Evolutionary conservation across 176 grass and related monocot species (phyloP), one percentile per base, ranked within the genome.

Genomic region (Melocanna baccifera): DNA sequence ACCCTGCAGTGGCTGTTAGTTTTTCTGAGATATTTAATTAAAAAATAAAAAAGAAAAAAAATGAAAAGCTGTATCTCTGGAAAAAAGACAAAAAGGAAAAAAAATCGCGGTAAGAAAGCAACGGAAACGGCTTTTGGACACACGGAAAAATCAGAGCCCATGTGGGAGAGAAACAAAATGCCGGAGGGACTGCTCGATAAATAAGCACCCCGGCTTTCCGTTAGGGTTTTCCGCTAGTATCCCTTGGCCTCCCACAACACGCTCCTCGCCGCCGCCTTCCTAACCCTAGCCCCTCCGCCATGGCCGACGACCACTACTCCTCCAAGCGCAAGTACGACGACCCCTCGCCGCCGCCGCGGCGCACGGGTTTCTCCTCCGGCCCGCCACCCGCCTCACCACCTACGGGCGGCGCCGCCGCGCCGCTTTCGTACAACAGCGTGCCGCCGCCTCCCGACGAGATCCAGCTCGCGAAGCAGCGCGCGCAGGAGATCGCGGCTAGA

Each of bases 301-400:
- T 99, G 97, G 86, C 93, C 56, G 97, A 96, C 36, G 93, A 94
- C 36, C 81, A 86, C 78, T 94, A 94, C 77, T 98, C 91, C 48
- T 72, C 79, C 71, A 99, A 99, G 90, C 87, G 97, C 65, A 99
- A 99, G 84, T 94, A 91, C 66, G 93, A 92, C 20, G 93, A 99
- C 85, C 83, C 85, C 8, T 83, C 76, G 26, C 89, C 58, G 28
- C 89, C 83, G 26, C 85, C 80, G 22, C 90, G 93, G 16, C 87
- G 93, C 72, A 93, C 91, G 22, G 96, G 96, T 0, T 98, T 98
- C 87, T 98, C 96, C 0, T 94, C 92, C 5, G 92, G 39, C 5
- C 92, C 91, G 52, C 82, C 93, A 2, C 59, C 86, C 50, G 71
- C 66, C 28, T 91, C 89, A 43, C 90, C 87, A 11, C 85, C 89